phyloP scores from a whole-genome alignment of 148 eudicot species.

The Nepenthes gracilis region DNA sequence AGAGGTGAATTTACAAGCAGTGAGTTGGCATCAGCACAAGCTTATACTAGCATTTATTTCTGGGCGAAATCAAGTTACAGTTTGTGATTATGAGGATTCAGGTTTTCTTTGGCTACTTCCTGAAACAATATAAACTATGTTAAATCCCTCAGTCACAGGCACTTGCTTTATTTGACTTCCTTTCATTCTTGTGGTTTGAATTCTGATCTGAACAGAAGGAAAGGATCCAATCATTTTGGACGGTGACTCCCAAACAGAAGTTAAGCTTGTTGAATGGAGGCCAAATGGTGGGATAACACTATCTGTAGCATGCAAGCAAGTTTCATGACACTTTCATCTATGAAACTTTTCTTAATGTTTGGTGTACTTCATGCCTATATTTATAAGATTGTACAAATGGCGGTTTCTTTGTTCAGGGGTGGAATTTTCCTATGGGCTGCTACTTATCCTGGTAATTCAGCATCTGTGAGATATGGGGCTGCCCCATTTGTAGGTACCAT shows the following conservation, averaged over 20 bases:
- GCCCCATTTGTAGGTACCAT: slow-evolving; percentile 55
- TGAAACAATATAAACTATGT: neutral
- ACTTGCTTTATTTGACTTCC: neutral
- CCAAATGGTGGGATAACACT: slow-evolving; percentile 95
- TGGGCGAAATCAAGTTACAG: slow-evolving; percentile 68
- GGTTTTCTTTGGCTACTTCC: slow-evolving; percentile 25
- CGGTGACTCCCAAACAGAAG: slow-evolving; percentile 68
- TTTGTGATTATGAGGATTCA: slow-evolving; percentile 81
- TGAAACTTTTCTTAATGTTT: neutral
- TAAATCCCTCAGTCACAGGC: neutral
- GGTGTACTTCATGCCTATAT: slow-evolving; percentile 3
- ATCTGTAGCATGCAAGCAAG: slow-evolving; percentile 96
- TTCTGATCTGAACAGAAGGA: slow-evolving; percentile 36
- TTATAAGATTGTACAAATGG: neutral
- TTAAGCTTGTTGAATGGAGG: slow-evolving; percentile 88
- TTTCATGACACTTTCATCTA: slow-evolving; percentile 3
- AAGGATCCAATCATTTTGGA: slow-evolving; percentile 68
- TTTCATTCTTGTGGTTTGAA: slow-evolving; percentile 1
- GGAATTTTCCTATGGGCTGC: slow-evolving; percentile 97
- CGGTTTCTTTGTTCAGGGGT: slow-evolving; percentile 39
- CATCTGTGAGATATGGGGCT: slow-evolving; percentile 84
- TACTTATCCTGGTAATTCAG: slow-evolving; percentile 85
- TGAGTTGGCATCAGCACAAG: slow-evolving; percentile 91
- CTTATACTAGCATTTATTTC: slow-evolving; percentile 80
- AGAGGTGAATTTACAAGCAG: slow-evolving; percentile 72